Evolutionary conservation across 352 stramenopile genomes (phyloP).

Genomic region (Globisporangium carolinianum): DNA sequence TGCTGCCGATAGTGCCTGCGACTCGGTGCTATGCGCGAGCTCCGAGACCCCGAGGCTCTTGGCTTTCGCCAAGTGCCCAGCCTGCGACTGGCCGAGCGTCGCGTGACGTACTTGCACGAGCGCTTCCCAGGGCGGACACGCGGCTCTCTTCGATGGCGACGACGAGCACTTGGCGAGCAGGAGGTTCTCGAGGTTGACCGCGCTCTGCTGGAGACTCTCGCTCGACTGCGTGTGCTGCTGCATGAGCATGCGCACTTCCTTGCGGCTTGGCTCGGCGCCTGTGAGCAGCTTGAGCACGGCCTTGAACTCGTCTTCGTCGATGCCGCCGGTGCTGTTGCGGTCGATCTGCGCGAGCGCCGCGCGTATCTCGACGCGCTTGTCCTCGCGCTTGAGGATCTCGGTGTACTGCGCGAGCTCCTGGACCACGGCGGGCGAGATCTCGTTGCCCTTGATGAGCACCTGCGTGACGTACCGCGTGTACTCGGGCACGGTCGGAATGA

Average conservation of each 20-base stretch:
- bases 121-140: slow-evolving; percentile 62
- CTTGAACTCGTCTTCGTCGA: slow-evolving; percentile 78
- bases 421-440: slow-evolving; percentile 49
- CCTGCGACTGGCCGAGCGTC: slow-evolving; percentile 17
- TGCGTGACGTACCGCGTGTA: slow-evolving; percentile 68
- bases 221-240: slow-evolving; percentile 41
- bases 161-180: slow-evolving; percentile 63
- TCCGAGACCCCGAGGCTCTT: slow-evolving; percentile 1
- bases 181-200: slow-evolving; percentile 60
- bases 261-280: slow-evolving; percentile 62
- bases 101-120: slow-evolving; percentile 72
- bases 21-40: neutral
- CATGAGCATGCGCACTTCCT: slow-evolving; percentile 61
- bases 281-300: slow-evolving; percentile 74
- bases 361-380: slow-evolving; percentile 76
- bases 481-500: slow-evolving; percentile 35
- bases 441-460: slow-evolving; percentile 75
- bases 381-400: slow-evolving; percentile 63
- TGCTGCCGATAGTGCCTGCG: no score
- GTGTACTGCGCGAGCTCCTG: slow-evolving; percentile 72
- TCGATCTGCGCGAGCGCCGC: slow-evolving; percentile 66
- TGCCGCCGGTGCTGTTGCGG: slow-evolving; percentile 35
- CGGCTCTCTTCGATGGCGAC: slow-evolving; percentile 64
- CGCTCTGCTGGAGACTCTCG: slow-evolving; percentile 51
- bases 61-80: slow-evolving; percentile 4